Base-by-base conservation (phyloP, 306 rosid genomes). In the Comarum palustre region DNA sequence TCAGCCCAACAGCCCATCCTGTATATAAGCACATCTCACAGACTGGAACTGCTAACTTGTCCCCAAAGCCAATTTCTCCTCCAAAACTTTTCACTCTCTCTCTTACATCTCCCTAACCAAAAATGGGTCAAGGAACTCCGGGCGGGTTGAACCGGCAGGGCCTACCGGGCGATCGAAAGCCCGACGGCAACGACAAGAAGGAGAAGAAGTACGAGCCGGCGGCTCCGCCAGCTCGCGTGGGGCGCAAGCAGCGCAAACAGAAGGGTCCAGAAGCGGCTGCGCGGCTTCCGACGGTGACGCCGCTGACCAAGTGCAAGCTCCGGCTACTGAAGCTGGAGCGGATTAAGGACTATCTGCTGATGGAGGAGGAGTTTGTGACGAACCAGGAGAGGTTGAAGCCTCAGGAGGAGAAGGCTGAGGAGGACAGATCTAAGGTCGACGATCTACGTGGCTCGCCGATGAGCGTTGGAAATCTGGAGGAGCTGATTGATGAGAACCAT, bases 371-470 rank as follows among this genome's bases (percentile, higher is more conserved):
- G 76, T 94, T 94, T 55, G 99, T 94, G 17, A 87, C 90, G 36
- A 94, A 91, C 80, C 97, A 94, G 81, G 99, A 94, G 80, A 75
- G 99, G 61, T 86, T 94, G 24, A 94, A 94, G 79, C 99, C 99
- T 0, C 97, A 91, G 76, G 97, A 94, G 81, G 99, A 94, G 81
- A 94, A 91, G 66, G 97, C 97, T 2, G 99, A 94, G 81, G 99
- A 94, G n/a, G 97, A 94, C 69, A 83, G 97, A 85, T 94, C 99
- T 59, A 94, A 94, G 84, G 99, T 94, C 38, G 99, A 94, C 60
- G 99, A 94, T 51, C 97, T 94, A 25, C 78, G 99, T 10, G 99
- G 99, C 8, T 89, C 99, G 16, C 99, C 99, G 2, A 94, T 94
- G 99, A 91, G 97, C 54, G 99, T 94, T 9, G 99, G 99, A 0